A percentile compares a stretch with the other conserved stretches of the same genome.
phyloP scores from a whole-genome alignment of 768 basidiomycete species.

The Termitomyces sp. region DNA sequence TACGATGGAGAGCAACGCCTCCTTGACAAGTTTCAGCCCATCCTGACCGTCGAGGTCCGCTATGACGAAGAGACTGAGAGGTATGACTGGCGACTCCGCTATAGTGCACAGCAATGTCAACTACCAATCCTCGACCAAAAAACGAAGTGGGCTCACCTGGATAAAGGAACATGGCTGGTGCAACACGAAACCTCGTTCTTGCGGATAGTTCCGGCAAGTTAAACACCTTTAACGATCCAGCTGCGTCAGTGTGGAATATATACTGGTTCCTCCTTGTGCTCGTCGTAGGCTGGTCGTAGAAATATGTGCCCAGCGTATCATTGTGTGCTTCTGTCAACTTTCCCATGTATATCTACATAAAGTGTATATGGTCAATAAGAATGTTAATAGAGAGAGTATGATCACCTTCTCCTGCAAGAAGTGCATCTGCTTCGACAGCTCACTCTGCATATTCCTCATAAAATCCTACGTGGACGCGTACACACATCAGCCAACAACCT shows the following conservation, averaged over 20 bases:
- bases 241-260: slow-evolving; percentile 51
- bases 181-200: slow-evolving; percentile 35
- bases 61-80: slow-evolving; percentile 57
- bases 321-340: slow-evolving; percentile 47
- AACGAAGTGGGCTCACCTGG: slow-evolving; percentile 38
- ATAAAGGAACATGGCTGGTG: slow-evolving; percentile 51
- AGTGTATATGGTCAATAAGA: background rate
- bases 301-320: slow-evolving; percentile 61
- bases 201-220: slow-evolving; percentile 51
- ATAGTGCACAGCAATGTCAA: background rate
- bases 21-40: slow-evolving; percentile 54
- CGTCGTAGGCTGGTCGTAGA: slow-evolving; percentile 84
- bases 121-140: background rate
- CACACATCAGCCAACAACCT: background rate
- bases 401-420: slow-evolving; percentile 70
- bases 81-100: slow-evolving; percentile 27
- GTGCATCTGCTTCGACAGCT: slow-evolving; percentile 52
- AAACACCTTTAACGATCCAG: slow-evolving; percentile 43
- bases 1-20: slow-evolving; percentile 64
- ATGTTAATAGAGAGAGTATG: background rate
- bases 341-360: slow-evolving; percentile 49
- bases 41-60: slow-evolving; percentile 68
- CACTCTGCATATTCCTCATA: slow-evolving; percentile 54
- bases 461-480: slow-evolving; percentile 45
- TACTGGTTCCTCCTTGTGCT: slow-evolving; percentile 66